Evolutionary conservation across 768 basidiomycete genomes (phyloP), one percentile per base, ranked within the genome.

Genomic region (Calvatia gigantea): DNA sequence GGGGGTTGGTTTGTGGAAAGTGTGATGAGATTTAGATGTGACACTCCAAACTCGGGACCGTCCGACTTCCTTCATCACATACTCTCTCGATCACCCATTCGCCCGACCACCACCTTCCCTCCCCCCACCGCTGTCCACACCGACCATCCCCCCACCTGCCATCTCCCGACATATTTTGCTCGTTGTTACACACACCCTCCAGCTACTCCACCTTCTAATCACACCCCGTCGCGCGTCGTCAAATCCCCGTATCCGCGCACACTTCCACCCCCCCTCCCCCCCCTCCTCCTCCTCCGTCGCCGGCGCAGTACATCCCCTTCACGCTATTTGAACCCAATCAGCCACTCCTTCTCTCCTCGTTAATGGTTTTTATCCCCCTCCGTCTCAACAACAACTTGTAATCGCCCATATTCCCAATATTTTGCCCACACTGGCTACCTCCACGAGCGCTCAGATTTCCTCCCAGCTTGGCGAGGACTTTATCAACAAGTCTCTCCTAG

Each of bases 401-500:
- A 46, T n/a, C 42, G 37, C n/a, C 23, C 55, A 57, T 54, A 54
- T 51, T 51, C 62, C 27, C 54, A 53, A 45, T 33, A 46, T 58
- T 64, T 66, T 70, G 72, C 72, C 69, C 80, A 79, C 65, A 63
- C 80, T 82, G 81, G 81, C 81, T 71, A 69, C 76, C 67, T 72
- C 76, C 56, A 66, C 74, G 60, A 67, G 64, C 60, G 69, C 71
- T 64, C 70, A 69, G 42, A 64, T 65, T 60, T 67, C 64, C 61
- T 74, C 72, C 64, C 74, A 68, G 59, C 68, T 71, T 54, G 86
- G 85, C 82, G 90, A 92, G 81, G 89, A 88, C 72, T 85, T 85
- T 65, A 90, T 92, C 68, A 92, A 91, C 76, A 85, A 86, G 69
- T 91, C 89, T 52, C 80, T 92, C 56, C 74, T 92, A 62, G 90